Evolutionary conservation across 73 alveolate genomes (phyloP).

Genomic region (Symbiodinium pilosum): DNA sequence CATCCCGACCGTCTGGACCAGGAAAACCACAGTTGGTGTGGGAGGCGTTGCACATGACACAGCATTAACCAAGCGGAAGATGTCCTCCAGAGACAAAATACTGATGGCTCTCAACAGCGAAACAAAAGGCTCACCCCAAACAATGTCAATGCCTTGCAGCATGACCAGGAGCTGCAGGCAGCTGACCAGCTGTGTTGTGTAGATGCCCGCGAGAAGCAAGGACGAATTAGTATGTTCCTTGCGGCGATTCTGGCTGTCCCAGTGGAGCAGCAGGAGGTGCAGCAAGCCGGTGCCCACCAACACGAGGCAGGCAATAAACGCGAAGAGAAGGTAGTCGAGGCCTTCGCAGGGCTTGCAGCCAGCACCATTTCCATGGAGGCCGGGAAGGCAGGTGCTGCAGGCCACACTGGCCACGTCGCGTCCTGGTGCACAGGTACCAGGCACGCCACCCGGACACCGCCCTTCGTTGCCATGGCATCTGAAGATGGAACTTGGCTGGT

Average conservation of each 20-base stretch:
- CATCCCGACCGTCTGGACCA: not conserved
- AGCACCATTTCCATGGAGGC: not conserved
- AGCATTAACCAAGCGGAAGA: not conserved
- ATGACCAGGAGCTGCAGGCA: not conserved
- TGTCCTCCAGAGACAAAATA: not conserved
- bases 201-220: not conserved
- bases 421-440: not conserved
- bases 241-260: not conserved
- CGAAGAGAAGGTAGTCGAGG: not conserved
- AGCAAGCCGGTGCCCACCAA: not conserved
- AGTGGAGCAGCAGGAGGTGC: not conserved
- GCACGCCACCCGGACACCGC: not conserved
- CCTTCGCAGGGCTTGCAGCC: not conserved
- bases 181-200: not conserved
- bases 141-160: not conserved
- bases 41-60: not conserved
- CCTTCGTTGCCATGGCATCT: not conserved
- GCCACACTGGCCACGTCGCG: conserved; percentile 12
- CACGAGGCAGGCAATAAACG: not conserved
- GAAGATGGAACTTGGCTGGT: not conserved
- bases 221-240: not conserved
- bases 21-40: not conserved
- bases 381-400: conserved; percentile 15
- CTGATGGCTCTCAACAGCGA: not conserved
- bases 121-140: not conserved